These are phyloP conservation scores for Solanum pimpinellifolium DNA, from an alignment of 257 asterid genomes.

Conservation along the genomic window DNA sequence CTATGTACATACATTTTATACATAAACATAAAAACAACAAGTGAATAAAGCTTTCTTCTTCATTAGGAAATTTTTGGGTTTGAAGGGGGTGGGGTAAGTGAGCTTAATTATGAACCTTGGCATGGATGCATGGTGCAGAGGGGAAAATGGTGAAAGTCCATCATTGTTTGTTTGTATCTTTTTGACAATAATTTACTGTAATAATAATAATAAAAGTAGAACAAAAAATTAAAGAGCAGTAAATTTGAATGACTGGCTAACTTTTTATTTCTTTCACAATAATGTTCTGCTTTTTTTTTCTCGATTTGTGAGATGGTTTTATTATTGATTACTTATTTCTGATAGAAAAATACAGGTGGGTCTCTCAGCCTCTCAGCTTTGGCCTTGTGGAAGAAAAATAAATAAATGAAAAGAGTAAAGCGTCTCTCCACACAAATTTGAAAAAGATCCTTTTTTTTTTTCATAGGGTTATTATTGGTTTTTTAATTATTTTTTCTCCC, in stretches of 20 bases:
- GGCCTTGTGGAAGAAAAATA: not conserved
- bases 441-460: not conserved
- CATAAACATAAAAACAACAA: not conserved
- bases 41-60: not conserved
- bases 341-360: not conserved
- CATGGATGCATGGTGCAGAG: conserved; percentile 2
- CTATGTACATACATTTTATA: not conserved
- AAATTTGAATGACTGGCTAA: not conserved
- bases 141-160: not conserved
- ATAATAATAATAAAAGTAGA: not conserved
- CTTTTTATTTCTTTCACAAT: not conserved
- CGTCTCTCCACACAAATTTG: not conserved
- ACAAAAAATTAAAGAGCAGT: not conserved
- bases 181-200: not conserved
- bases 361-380: not conserved
- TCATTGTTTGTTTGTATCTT: not conserved
- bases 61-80: not conserved
- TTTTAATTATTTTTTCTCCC: not conserved
- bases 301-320: conserved; percentile 1
- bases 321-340: not conserved
- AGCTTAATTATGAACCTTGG: conserved; percentile 1
- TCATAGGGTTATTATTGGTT: not conserved
- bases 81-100: not conserved
- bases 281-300: not conserved
- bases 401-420: not conserved